phyloP scores from a whole-genome alignment of 129 eudicot species.

The Logfia minima region DNA sequence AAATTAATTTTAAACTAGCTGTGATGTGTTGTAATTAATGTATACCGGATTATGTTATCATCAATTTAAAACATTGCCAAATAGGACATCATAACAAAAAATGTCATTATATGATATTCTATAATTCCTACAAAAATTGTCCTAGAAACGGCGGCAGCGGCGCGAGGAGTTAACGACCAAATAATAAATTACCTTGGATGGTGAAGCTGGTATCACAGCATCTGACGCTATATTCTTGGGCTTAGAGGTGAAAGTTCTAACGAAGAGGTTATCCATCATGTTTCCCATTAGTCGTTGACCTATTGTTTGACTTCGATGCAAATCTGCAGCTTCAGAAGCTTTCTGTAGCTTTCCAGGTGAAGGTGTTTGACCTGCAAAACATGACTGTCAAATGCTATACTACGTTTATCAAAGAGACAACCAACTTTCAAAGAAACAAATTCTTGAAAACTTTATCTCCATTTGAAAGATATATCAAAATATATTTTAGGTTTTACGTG shows the following conservation, averaged over 20 bases:
- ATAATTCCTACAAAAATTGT: neutral
- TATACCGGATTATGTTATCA: neutral
- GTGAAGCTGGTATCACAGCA: slow-evolving; percentile 55
- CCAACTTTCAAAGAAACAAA: slow-evolving; percentile 11
- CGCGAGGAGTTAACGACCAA: too few species aligned
- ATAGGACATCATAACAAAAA: neutral
- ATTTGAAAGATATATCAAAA: neutral
- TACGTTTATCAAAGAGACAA: slow-evolving; percentile 7
- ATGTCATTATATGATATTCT: neutral
- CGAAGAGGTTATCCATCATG: slow-evolving; percentile 78
- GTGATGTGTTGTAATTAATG: slow-evolving; percentile 1
- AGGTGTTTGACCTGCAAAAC: slow-evolving; percentile 54
- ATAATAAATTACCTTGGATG: slow-evolving; percentile 65
- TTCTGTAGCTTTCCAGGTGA: slow-evolving; percentile 63
- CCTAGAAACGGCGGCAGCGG: too few species aligned
- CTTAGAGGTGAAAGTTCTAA: slow-evolving; percentile 76
- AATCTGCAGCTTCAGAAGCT: slow-evolving; percentile 47
- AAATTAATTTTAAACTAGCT: slow-evolving; percentile 13
- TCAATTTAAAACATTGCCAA: neutral
- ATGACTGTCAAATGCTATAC: slow-evolving; percentile 5
- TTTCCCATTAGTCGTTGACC: slow-evolving; percentile 95
- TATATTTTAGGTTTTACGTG: neutral
- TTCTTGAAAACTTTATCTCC: slow-evolving; percentile 10
- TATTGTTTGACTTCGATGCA: slow-evolving; percentile 76
- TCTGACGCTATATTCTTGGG: slow-evolving; percentile 57